These are phyloP conservation scores for Lasiosphaeris hirsuta DNA, from an alignment of 495 filamentous ascomycete species.

Conservation along the genomic window DNA sequence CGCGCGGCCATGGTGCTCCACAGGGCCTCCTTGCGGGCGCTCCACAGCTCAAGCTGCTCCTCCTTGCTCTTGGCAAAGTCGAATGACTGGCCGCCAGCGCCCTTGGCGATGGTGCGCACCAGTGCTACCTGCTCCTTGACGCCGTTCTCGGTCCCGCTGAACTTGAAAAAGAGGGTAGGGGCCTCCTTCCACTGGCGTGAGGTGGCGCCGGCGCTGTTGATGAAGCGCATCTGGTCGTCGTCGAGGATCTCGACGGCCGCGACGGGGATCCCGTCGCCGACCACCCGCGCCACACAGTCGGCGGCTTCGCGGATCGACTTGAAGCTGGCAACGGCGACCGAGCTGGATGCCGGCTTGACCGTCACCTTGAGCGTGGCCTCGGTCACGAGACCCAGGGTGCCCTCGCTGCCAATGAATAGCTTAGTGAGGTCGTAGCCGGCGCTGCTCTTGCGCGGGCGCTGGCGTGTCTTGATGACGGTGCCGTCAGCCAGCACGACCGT, in stretches of 20 bases:
- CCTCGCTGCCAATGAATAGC: conserved; percentile 76
- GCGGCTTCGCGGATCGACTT: conserved; percentile 73
- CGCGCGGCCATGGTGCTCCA: conserved; percentile 66
- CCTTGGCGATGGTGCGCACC: conserved; percentile 64
- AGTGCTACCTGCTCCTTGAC: conserved; percentile 81
- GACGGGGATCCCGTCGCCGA: conserved; percentile 75
- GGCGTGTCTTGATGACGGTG: conserved; percentile 82
- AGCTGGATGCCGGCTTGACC: conserved; percentile 68
- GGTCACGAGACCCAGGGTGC: conserved; percentile 74
- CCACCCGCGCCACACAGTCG: conserved; percentile 73
- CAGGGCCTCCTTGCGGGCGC: conserved; percentile 79
- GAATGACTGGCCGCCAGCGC: conserved; percentile 62
- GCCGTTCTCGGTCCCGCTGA: conserved; percentile 66
- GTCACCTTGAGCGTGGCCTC: conserved; percentile 79
- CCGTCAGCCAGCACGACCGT: conserved; percentile 94
- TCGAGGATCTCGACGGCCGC: conserved; percentile 91
- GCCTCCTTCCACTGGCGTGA: conserved; percentile 67
- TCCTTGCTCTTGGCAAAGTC: conserved; percentile 69
- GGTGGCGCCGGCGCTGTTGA: conserved; percentile 77
- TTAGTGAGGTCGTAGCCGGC: conserved; percentile 86
- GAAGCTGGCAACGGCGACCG: conserved; percentile 85
- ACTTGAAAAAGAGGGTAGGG: conserved; percentile 95
- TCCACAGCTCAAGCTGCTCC: conserved; percentile 80
- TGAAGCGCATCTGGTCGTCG: conserved; percentile 90
- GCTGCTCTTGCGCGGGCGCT: conserved; percentile 71